A percentile compares a stretch with the other conserved stretches of the same genome.
phyloP scores from a whole-genome alignment of 192 early-diverging fungal genomes.

The Umbelopsis isabellina region DNA sequence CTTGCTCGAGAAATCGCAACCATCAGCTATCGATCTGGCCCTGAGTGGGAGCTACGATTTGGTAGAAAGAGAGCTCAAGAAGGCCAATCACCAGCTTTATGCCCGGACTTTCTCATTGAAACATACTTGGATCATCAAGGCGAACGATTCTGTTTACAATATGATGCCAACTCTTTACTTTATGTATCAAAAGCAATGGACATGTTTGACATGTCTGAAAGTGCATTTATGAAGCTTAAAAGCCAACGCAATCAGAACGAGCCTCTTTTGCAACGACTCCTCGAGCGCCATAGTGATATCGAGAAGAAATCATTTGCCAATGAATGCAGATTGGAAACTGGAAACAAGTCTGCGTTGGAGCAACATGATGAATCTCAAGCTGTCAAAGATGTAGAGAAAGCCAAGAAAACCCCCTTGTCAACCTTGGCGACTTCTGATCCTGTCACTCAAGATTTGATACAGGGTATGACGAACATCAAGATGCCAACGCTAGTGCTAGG shows the following conservation, averaged over 20 bases:
- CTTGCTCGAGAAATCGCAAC: conserved; percentile 93
- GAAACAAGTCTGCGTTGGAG: conserved; percentile 30
- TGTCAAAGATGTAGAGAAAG: conserved; percentile 17
- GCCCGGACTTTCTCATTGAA: conserved; percentile 94
- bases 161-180: conserved; percentile 91
- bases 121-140: conserved; percentile 97
- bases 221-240: conserved; percentile 45
- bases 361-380: conserved; percentile 37
- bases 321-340: conserved; percentile 23
- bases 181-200: conserved; percentile 99
- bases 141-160: conserved; percentile 89
- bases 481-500: conserved; percentile 91
- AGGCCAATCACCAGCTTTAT: conserved; percentile 75
- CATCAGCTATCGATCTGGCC: conserved; percentile 93
- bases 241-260: conserved; percentile 46
- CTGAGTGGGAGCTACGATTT: conserved; percentile 97
- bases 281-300: conserved; percentile 7
- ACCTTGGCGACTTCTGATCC: conserved; percentile 49
- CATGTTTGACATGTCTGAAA: conserved; percentile 91
- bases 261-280: conserved; percentile 25
- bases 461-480: conserved; percentile 69
- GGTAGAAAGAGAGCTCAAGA: conserved; percentile 81
- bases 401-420: background rate
- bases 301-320: conserved; percentile 20
- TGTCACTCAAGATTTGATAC: conserved; percentile 61